Evolutionary conservation across 1,139 yeast species (phyloP).

Genomic region (Blastobotrys illinoisensis): DNA sequence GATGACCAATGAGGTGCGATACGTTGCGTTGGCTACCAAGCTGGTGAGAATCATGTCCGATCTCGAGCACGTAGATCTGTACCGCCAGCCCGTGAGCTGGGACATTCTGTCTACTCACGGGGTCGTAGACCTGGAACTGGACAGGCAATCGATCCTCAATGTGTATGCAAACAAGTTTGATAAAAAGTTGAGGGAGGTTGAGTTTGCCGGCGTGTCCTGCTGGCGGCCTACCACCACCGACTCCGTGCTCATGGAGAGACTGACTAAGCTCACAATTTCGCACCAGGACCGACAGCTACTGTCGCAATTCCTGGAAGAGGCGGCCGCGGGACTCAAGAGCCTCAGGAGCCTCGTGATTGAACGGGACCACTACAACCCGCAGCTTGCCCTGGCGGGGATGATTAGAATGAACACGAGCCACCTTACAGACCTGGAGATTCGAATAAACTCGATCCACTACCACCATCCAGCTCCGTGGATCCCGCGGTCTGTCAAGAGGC

Average conservation of each 20-base stretch:
- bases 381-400: background rate
- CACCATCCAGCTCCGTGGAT: background rate
- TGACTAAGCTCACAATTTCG: background rate
- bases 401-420: background rate
- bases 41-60: background rate
- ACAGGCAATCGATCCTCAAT: background rate
- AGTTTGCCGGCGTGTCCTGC: background rate
- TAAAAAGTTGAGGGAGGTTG: background rate
- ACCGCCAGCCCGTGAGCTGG: background rate
- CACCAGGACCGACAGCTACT: background rate
- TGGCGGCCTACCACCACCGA: background rate
- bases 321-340: background rate
- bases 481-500: background rate
- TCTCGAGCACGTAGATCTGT: background rate
- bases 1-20: background rate
- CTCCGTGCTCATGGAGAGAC: background rate
- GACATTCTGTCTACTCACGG: background rate
- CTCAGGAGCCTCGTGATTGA: background rate
- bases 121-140: background rate
- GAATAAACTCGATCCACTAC: background rate
- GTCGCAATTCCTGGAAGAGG: background rate
- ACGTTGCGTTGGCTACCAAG: background rate
- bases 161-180: background rate
- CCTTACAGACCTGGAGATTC: background rate
- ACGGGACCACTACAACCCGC: background rate